Base-by-base conservation (phyloP, 2,329 filamentous ascomycete species). In the Ceratocystis cubensis region DNA sequence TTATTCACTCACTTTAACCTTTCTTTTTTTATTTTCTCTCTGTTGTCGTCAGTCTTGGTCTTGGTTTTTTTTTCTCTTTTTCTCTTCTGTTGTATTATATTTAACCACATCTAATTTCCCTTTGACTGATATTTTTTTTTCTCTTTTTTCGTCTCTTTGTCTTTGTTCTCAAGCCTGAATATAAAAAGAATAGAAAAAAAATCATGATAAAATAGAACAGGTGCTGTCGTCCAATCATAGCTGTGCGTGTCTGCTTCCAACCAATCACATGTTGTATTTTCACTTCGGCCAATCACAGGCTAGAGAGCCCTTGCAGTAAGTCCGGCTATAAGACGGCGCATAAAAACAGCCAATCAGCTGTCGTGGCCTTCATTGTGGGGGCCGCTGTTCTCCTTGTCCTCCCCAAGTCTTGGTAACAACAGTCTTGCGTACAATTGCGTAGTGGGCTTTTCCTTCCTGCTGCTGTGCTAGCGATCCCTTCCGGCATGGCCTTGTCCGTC, bases 11-110 rank as follows among this genome's bases (percentile, higher is more conserved):
- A 22, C 44, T 48, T 45, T 13, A 22, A 25, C 3, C 20, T 15
- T 22, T 50, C 30, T 61, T 13, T 44, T 30, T 8, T 50, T 25
- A 3, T 30, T n/a, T 44, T 10, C 30, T 20, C 17, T 33, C 28
- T 50, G 37, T 48, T 1, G 53, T 57, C 28, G 33, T 59, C 53
- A 59, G 53, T 59, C 28, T 59, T n/a, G 17, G 25, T 59, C 17
- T 33, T 15, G 13, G n/a, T 63, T 48, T 48, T 63, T 63, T 48
- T 48, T 63, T 10, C 1, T 20, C 22, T 53, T 46, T 37, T 63
- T 41, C 41, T 30, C 37, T 63, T 63, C 46, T 33, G 28, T 17
- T 63, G 37, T 63, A 63, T 25, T 8, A 30, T 63, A 48, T 50
- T 48, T 50, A 59, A 59, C 53, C 25, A 33, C 15, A 30, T 63